phyloP scores from a whole-genome alignment of 2,329 filamentous ascomycete species.

The Magnaporthales sp. region DNA sequence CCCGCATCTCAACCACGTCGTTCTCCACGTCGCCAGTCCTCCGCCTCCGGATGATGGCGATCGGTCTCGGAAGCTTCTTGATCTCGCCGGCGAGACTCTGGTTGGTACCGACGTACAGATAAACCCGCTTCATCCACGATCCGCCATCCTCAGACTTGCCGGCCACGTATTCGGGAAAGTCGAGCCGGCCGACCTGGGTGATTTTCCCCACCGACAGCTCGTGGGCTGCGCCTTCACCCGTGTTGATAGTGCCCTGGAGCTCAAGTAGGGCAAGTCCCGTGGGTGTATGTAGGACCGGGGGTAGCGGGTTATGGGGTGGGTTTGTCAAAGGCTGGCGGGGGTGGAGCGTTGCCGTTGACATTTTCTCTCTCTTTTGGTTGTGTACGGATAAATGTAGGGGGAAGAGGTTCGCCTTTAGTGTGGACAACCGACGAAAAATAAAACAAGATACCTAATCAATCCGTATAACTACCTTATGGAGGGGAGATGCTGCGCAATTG shows the following conservation, averaged over 20 bases:
- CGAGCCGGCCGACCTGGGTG: conserved; percentile 31
- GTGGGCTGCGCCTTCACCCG: conserved; percentile 30
- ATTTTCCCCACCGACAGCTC: conserved; percentile 12
- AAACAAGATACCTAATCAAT: too few species aligned
- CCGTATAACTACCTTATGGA: background rate
- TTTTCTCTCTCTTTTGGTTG: conserved; percentile 10
- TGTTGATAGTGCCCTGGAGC: conserved; percentile 84
- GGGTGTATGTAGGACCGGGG: conserved; percentile 78
- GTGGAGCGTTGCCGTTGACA: conserved; percentile 33
- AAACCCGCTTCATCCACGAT: conserved; percentile 82
- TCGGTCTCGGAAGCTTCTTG: conserved; percentile 70
- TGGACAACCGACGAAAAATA: too few species aligned
- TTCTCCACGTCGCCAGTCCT: conserved; percentile 31
- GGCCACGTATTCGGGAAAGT: conserved; percentile 50
- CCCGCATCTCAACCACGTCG: conserved; percentile 14
- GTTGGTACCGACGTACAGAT: conserved; percentile 81
- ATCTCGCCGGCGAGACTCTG: conserved; percentile 86
- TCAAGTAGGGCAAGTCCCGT: conserved; percentile 84
- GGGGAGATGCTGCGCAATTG: background rate
- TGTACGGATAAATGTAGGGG: too few species aligned
- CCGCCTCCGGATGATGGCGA: conserved; percentile 67
- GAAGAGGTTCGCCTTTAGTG: too few species aligned
- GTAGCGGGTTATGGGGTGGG: conserved; percentile 49
- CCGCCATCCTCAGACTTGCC: conserved; percentile 36
- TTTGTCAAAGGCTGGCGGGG: conserved; percentile 16